phyloP scores from a whole-genome alignment of 768 basidiomycete genomes.

The Tephrocybe sp. region DNA sequence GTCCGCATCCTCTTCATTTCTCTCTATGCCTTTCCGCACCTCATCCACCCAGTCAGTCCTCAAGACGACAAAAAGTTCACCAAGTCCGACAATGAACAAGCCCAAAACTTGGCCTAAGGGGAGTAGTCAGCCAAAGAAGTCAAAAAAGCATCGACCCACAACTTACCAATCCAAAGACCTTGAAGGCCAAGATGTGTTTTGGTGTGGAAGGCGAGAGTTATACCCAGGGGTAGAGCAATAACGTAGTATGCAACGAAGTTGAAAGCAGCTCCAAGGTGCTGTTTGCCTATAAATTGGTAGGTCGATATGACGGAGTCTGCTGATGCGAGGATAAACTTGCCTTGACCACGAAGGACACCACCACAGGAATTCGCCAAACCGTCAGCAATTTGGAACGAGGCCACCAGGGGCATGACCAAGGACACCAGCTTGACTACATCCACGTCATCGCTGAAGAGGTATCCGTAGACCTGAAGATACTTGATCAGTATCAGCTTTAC shows the following conservation, averaged over 20 bases:
- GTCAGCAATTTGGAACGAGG: constrained; percentile 69
- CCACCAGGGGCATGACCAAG: constrained; percentile 71
- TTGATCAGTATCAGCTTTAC: too few relatives aligned
- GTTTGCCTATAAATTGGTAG: constrained; percentile 58
- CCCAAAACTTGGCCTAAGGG: constrained; percentile 68
- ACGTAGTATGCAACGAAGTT: constrained; percentile 78
- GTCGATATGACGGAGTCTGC: too few relatives aligned
- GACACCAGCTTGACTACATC: constrained; percentile 61
- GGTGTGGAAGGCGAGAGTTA: constrained; percentile 66
- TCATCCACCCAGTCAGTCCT: constrained; percentile 65
- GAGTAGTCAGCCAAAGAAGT: constrained; percentile 17
- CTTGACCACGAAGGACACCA: constrained; percentile 81
- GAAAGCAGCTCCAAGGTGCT: constrained; percentile 74
- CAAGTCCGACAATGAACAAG: constrained; percentile 67
- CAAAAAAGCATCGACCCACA: constrained; percentile 20
- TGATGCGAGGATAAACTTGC: too few relatives aligned
- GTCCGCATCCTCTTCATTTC: too few relatives aligned
- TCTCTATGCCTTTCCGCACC: constrained; percentile 51
- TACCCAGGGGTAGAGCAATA: constrained; percentile 76
- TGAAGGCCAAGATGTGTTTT: constrained; percentile 46
- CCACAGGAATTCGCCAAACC: constrained; percentile 63
- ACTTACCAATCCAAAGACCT: constrained; percentile 81
- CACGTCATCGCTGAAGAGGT: constrained; percentile 65
- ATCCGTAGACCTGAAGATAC: constrained; percentile 54
- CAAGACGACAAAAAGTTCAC: constrained; percentile 63